These are phyloP conservation scores for Macrolepiota fuliginosa DNA, from an alignment of 768 basidiomycete species.

Conservation along the genomic window DNA sequence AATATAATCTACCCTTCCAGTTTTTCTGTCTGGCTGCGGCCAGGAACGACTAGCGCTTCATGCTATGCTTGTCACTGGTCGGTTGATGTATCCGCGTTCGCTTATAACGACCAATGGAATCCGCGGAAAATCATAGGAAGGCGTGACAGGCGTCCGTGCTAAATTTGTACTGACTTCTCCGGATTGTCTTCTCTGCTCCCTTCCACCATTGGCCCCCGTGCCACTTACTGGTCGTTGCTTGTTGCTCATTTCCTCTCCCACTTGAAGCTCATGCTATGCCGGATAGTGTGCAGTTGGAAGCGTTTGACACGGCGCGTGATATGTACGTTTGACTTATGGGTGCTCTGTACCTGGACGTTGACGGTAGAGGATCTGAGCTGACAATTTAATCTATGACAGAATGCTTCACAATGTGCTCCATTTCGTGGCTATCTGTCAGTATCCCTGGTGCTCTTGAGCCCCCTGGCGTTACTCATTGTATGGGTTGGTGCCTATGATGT, in stretches of 20 bases:
- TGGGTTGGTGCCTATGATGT: background rate
- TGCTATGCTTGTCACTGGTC: too few relatives aligned
- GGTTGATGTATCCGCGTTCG: too few relatives aligned
- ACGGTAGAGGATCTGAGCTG: too few relatives aligned
- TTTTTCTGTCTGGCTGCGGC: too few relatives aligned
- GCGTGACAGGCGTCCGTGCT: too few relatives aligned
- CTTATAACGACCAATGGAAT: too few relatives aligned
- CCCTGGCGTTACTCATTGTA: background rate
- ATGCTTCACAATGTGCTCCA: constrained; percentile 29
- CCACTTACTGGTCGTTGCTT: background rate
- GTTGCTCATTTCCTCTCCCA: background rate
- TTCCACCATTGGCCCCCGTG: too few relatives aligned
- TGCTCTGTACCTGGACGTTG: background rate
- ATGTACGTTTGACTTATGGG: constrained; percentile 3
- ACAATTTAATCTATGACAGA: constrained; percentile 10
- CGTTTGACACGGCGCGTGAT: background rate
- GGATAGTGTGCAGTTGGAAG: background rate
- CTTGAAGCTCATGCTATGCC: background rate
- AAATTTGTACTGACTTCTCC: too few relatives aligned
- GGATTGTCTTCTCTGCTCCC: background rate
- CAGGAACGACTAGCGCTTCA: too few relatives aligned
- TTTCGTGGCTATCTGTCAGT: constrained; percentile 32
- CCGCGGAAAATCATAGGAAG: too few relatives aligned
- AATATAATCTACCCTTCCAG: too few relatives aligned
- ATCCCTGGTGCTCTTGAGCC: too few relatives aligned